A percentile compares a stretch with the other conserved stretches of the same genome.
Conservation (phyloP, 2,329 filamentous ascomycete species). For the Pseudogymnoascus sp. region DNA sequence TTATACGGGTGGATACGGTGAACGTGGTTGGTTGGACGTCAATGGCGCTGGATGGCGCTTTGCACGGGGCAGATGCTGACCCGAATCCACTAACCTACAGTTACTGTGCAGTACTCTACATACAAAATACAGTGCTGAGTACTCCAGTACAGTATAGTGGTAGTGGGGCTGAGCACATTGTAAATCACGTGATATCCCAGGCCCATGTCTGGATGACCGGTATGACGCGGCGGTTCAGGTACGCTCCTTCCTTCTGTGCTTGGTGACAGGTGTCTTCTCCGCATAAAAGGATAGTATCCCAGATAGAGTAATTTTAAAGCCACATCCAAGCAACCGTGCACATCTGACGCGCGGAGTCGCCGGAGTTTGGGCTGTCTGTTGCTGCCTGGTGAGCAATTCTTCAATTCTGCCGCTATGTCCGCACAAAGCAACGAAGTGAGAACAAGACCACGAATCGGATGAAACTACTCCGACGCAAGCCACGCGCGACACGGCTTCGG, state of each 20-base stretch:
- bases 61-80: constrained; percentile 5
- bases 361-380: background rate
- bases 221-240: background rate
- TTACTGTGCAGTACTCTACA: no score
- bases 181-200: background rate
- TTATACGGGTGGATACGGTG: constrained; percentile 4
- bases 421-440: background rate
- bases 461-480: background rate
- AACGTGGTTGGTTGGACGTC: background rate
- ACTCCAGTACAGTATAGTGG: background rate
- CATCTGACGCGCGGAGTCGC: background rate
- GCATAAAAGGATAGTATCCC: background rate
- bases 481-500: background rate
- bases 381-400: background rate
- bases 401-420: background rate
- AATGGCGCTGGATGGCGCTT: background rate
- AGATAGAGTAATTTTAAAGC: background rate
- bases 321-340: background rate
- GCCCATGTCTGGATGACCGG: background rate
- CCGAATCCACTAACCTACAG: background rate
- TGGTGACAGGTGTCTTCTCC: background rate
- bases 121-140: no score
- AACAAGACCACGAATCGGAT: constrained; percentile 3
- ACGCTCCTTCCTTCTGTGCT: background rate
- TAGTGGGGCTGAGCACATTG: background rate